These are phyloP conservation scores for Botrytis cinerea DNA, from an alignment of 2,329 filamentous ascomycete species.

Conservation along the genomic window DNA sequence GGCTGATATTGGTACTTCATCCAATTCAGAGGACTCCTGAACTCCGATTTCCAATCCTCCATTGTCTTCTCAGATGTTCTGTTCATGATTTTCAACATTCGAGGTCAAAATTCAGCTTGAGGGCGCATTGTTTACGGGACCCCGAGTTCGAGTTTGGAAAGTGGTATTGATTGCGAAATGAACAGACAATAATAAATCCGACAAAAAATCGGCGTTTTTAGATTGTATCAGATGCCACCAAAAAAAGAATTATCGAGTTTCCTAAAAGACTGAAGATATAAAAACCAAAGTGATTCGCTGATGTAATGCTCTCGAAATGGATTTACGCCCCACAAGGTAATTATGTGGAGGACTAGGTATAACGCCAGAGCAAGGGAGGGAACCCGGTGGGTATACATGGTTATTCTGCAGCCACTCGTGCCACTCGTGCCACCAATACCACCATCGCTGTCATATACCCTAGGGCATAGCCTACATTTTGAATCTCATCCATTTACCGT, in stretches of 20 bases:
- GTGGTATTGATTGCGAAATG: neutral
- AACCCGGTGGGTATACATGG: slow-evolving; percentile 1
- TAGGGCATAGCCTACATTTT: neutral
- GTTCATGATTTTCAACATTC: neutral
- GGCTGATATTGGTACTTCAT: neutral
- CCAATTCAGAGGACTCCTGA: slow-evolving; percentile 9
- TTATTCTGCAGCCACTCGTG: neutral
- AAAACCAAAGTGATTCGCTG: neutral
- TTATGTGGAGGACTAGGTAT: slow-evolving; percentile 5
- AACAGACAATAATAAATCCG: neutral
- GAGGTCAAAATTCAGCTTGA: neutral
- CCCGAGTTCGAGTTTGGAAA: slow-evolving; percentile 12
- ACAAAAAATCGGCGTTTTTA: slow-evolving; percentile 9
- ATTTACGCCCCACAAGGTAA: neutral
- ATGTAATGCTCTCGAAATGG: neutral
- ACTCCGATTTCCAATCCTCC: slow-evolving; percentile 14
- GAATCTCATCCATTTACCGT: neutral
- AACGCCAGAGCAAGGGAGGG: neutral
- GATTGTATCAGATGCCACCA: neutral
- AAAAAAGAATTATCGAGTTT: neutral
- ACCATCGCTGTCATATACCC: neutral
- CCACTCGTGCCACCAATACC: neutral
- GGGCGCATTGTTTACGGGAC: slow-evolving; percentile 6
- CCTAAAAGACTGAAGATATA: slow-evolving; percentile 18
- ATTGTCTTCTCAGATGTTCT: slow-evolving; percentile 9